A percentile compares a stretch with the other conserved stretches of the same genome.
These are phyloP conservation scores for Gossypium bickii DNA, from an alignment of 345 rosid genomes.

Conservation along the genomic window DNA sequence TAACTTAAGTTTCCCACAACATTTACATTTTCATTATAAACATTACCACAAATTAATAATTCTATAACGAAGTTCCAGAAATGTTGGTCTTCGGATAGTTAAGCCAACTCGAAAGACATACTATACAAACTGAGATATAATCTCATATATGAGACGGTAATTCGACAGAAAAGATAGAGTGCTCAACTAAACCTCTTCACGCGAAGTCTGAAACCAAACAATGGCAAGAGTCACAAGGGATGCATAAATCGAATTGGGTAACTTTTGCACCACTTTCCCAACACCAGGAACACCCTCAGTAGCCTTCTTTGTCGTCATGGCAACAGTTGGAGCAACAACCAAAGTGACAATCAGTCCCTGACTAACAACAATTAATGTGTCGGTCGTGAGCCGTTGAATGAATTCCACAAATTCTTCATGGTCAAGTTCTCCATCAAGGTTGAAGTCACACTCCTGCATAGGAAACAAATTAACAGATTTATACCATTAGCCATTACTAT, in stretches of 20 bases:
- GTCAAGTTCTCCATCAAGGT: slow-evolving; percentile 72
- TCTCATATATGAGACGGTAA: not conserved
- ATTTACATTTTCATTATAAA: not conserved
- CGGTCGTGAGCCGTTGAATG: slow-evolving; percentile 50
- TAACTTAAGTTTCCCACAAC: not conserved
- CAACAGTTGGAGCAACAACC: slow-evolving; percentile 84
- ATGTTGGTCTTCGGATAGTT: not conserved
- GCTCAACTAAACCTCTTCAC: slow-evolving; percentile 22
- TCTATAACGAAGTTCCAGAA: not conserved
- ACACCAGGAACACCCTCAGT: slow-evolving; percentile 87
- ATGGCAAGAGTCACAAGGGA: slow-evolving; percentile 78
- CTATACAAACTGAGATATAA: slow-evolving; percentile 1
- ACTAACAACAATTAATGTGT: slow-evolving; percentile 60
- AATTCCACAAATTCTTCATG: slow-evolving; percentile 76
- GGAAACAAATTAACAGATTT: not conserved
- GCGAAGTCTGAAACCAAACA: slow-evolving; percentile 50
- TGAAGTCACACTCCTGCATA: slow-evolving; percentile 60
- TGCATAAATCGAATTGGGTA: slow-evolving; percentile 76
- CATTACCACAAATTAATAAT: not conserved
- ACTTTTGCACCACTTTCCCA: slow-evolving; percentile 74
- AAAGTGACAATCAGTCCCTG: slow-evolving; percentile 76
- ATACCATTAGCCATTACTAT: not conserved
- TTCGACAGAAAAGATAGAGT: not conserved
- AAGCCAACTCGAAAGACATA: not conserved
- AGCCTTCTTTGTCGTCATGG: slow-evolving; percentile 75